Conservation (phyloP, 1,284 basidiomycete genomes). For the Agroathelia rolfsii region DNA sequence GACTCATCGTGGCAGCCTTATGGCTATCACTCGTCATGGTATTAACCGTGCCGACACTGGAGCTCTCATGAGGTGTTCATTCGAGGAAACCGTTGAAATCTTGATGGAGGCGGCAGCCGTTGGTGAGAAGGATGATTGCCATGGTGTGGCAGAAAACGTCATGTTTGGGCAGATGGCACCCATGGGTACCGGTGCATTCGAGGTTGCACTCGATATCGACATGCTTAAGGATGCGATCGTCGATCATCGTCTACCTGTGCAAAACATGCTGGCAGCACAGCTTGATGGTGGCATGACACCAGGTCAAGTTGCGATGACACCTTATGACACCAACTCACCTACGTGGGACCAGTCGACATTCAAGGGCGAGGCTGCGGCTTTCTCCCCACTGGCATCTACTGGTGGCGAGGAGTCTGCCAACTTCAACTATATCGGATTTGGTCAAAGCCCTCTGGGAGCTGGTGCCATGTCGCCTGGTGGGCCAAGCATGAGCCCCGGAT, state of each 20-base stretch:
- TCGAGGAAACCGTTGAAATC: slow-evolving; percentile 99
- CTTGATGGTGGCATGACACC: slow-evolving; percentile 88
- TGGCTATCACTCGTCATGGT: slow-evolving; percentile 99
- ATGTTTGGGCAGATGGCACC: slow-evolving; percentile 98
- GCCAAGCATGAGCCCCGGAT: slow-evolving; percentile 73
- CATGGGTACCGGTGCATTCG: slow-evolving; percentile 94
- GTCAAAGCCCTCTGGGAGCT: slow-evolving; percentile 72
- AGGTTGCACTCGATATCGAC: slow-evolving; percentile 92
- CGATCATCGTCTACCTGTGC: slow-evolving; percentile 88
- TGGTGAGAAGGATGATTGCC: slow-evolving; percentile 97
- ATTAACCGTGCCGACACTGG: slow-evolving; percentile 98
- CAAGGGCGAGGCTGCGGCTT: slow-evolving; percentile 80
- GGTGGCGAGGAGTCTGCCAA: slow-evolving; percentile 74
- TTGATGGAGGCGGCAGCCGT: slow-evolving; percentile 97
- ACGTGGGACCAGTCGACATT: slow-evolving; percentile 64
- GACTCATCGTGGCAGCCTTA: slow-evolving; percentile 92
- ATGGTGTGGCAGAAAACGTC: slow-evolving; percentile 96
- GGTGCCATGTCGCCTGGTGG: slow-evolving; percentile 76
- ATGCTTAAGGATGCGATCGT: slow-evolving; percentile 99
- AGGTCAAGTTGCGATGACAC: slow-evolving; percentile 85
- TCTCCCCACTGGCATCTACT: slow-evolving; percentile 89
- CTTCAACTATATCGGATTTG: slow-evolving; percentile 67
- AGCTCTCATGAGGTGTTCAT: slow-evolving; percentile 96
- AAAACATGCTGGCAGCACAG: slow-evolving; percentile 73
- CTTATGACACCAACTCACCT: slow-evolving; percentile 87